Base-by-base conservation (phyloP, 768 basidiomycete genomes). In the Lactarius deliciosus region DNA sequence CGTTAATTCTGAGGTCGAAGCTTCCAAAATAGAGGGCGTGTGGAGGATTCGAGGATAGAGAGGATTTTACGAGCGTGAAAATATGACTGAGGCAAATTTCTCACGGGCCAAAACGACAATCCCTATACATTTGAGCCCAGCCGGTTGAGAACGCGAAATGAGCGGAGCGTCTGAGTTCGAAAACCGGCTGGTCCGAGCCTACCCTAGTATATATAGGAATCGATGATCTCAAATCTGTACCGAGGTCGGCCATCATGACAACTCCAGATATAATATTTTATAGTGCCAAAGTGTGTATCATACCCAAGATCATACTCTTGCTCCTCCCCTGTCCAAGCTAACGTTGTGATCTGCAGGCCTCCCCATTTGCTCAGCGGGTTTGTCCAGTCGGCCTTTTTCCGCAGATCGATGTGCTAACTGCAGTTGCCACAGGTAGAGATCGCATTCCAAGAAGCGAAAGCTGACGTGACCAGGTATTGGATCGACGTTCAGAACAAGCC, bases 401-500 rank as follows among this genome's bases (percentile, higher is more conserved):
- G 10, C 30, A 30, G 28, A 25, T 15, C 16, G 15, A 50, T 22
- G 10, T 20, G 30, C 60, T 55, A 55, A 68, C 40, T 55, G 47
- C 2, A 11, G 36, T 36, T 36, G 63, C 28, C 10, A 38, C 64
- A 88, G 83, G 80, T 81, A 28, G 83, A 86, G 63, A 76, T 89
- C 20, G 84, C 86, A 1, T 81, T 89, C 40, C 76, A 79, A 32
- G 88, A 88, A 67, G 79, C 81, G 5, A 79, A 80, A 1, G 78
- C 82, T 0, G 72, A 79, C 1, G 84, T 78, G 71, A 81, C 78
- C 40, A 75, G 79, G 30, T 86, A 78, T 66, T 80, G 85, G 68
- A 81, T 89, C 47, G 83, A 89, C 70, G 74, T 89, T n/a, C 54
- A 66, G 66, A 83, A 86, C 76, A 89, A 89, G 75, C 88, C 88